Conservation (phyloP, 352 stramenopile genomes). For the Phytophthora nicotianae region DNA sequence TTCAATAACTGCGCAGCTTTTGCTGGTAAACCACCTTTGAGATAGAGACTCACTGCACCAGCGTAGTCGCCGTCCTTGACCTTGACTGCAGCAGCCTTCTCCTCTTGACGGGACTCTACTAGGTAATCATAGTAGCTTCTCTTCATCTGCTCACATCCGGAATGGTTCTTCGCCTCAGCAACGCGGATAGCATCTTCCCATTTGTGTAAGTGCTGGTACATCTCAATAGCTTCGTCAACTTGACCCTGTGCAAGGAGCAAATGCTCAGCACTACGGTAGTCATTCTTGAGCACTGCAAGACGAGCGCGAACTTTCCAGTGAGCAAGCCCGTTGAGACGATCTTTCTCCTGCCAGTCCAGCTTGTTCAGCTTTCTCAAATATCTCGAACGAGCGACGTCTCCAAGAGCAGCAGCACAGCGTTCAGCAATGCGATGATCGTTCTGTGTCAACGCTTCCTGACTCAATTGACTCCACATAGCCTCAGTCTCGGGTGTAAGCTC, state of each 20-base stretch:
- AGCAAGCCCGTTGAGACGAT: constrained; percentile 77
- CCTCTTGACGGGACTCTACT: constrained; percentile 91
- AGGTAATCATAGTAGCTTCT: constrained; percentile 93
- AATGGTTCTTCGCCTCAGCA: constrained; percentile 85
- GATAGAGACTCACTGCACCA: constrained; percentile 91
- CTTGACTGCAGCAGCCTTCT: constrained; percentile 91
- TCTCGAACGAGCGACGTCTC: constrained; percentile 87
- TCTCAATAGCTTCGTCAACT: constrained; percentile 93
- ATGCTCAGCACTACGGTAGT: constrained; percentile 91
- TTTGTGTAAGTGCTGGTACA: constrained; percentile 95
- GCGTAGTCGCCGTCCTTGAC: constrained; percentile 92
- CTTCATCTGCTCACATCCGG: constrained; percentile 87
- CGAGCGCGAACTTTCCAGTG: constrained; percentile 89
- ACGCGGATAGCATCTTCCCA: constrained; percentile 95
- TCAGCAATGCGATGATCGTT: constrained; percentile 92
- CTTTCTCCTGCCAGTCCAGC: constrained; percentile 78
- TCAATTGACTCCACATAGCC: constrained; percentile 94
- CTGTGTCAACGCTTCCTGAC: constrained; percentile 79
- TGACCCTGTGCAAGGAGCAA: constrained; percentile 91
- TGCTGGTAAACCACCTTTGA: constrained; percentile 92
- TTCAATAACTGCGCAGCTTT: constrained; percentile 90
- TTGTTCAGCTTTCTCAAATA: constrained; percentile 93
- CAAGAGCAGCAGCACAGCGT: constrained; percentile 90
- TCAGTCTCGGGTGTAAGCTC: constrained; percentile 92
- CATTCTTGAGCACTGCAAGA: constrained; percentile 88